Base-by-base conservation (phyloP, 208 protist species). In the Trypanosomatidae sp. region DNA sequence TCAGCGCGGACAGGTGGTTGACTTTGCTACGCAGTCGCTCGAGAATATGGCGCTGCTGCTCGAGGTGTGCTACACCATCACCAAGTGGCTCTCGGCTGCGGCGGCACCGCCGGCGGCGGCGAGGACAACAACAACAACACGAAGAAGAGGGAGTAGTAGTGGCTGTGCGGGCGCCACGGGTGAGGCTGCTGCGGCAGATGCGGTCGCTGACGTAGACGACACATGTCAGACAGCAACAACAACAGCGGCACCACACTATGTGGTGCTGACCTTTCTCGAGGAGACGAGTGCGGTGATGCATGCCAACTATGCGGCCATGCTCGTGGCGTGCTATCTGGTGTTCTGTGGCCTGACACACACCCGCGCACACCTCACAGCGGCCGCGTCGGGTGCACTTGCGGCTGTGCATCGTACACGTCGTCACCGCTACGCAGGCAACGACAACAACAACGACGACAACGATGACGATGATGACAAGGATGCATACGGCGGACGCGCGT, bases 251-350 rank as follows among this genome's bases (percentile, higher is more conserved):
- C 6, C 39, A 6, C 70, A 88, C 68, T 70, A 56, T 42, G 79
- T 56, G 4, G 61, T 88, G 1, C 48, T 88, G 4, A 67, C 64
- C 6, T 88, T 88, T 43, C 53, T 88, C 1, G 67, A 88, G 35
- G 79, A 88, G 53, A 57, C 67, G 4, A 18, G 37, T 13, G n/a
- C 51, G 1, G 49, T 88, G 6, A 33, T 51, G 6, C 55, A 81
- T 23, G 63, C 74, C 4, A 84, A 79, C 64, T 84, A 84, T 43
- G 74, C 74, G 2, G 74, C 74, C 13, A 84, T 88, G 79, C 65
- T 88, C 37, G 68, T 62, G 1, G 56, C 79, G 21, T 88, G 79
- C 46, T 84, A 74, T 43, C 53, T 84, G 23, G 74, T 77, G 43
- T 88, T 88, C 50, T 66, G 54, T 20, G n/a, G 74, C 70, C 18